Evolutionary conservation across 2,329 filamentous ascomycete species (phyloP).

Genomic region (Rosellinia necatrix): DNA sequence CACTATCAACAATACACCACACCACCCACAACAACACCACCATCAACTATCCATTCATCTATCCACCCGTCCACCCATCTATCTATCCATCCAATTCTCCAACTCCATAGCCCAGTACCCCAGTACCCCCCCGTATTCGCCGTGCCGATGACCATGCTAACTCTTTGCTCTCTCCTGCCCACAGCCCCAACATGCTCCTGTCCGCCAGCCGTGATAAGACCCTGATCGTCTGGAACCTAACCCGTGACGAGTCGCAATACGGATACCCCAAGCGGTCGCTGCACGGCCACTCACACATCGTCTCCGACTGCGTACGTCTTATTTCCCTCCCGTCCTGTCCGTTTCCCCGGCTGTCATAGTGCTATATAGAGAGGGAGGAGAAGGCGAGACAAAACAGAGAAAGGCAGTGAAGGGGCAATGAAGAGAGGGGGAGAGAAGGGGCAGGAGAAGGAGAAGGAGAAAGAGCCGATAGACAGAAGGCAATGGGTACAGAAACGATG

Average conservation of each 20-base stretch:
- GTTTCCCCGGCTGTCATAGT: background rate
- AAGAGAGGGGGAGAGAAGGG: background rate
- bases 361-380: background rate
- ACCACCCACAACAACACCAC: background rate
- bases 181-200: conserved; percentile 98
- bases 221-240: conserved; percentile 99
- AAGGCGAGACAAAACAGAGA: background rate
- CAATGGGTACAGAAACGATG: conserved; percentile 7
- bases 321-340: background rate
- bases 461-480: background rate
- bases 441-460: background rate
- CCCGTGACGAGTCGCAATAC: conserved; percentile 96
- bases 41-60: no score
- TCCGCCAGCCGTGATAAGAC: conserved; percentile 98
- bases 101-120: no score
- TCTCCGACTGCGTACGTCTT: conserved; percentile 96
- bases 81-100: no score
- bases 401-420: background rate
- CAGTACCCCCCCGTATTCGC: background rate
- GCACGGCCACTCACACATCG: conserved; percentile 98
- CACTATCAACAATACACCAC: background rate
- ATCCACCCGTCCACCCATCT: no score
- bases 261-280: conserved; percentile 99
- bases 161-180: conserved; percentile 22
- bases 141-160: conserved; percentile 37